These are phyloP conservation scores for Neurospora crassa DNA, from an alignment of 2,329 filamentous ascomycete genomes.

Conservation along the genomic window DNA sequence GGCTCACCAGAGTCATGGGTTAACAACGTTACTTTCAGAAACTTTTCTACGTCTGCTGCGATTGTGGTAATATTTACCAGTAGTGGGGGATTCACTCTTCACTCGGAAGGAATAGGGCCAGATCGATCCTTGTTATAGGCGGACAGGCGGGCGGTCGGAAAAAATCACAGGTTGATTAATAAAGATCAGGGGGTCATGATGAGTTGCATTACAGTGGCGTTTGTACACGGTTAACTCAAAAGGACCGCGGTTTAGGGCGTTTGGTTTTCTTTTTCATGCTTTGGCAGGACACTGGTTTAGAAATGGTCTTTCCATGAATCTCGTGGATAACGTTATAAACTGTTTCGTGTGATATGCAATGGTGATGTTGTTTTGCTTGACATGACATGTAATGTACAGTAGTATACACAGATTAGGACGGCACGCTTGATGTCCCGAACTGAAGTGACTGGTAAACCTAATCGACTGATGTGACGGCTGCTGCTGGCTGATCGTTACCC, in stretches of 20 bases:
- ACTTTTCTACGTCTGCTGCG: constrained; percentile 90
- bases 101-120: not conserved
- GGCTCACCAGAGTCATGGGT: constrained; percentile 2
- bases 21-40: constrained; percentile 45
- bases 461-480: not conserved
- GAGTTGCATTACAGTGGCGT: not conserved
- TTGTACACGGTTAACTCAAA: not conserved
- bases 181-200: not conserved
- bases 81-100: constrained; percentile 20
- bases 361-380: not conserved
- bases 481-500: not conserved
- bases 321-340: not conserved
- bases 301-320: not conserved
- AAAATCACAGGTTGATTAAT: not conserved
- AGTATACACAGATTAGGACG: not conserved
- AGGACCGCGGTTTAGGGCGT: not conserved
- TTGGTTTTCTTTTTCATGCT: not conserved
- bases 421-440: not conserved
- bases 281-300: not conserved
- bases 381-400: not conserved
- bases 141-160: not conserved
- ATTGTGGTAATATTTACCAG: constrained; percentile 80
- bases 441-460: not conserved
- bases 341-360: not conserved
- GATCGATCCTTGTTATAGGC: not conserved